Evolutionary conservation across 139 green algal species (phyloP).

Genomic region (Chlamydomonas asymmetrica): DNA sequence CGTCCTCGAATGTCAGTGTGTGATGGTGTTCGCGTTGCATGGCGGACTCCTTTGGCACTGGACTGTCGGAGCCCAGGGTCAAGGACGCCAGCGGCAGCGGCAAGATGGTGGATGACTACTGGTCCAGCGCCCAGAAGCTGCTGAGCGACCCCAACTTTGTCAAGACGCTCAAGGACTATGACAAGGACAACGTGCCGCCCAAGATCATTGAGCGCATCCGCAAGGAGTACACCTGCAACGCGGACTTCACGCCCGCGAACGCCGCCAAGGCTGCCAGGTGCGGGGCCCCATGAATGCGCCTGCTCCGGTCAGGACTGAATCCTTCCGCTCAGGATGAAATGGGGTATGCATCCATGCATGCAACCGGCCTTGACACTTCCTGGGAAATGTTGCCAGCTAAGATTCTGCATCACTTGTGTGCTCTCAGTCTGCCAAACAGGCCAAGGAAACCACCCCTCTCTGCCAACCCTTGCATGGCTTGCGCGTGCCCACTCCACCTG

Average conservation of each 20-base stretch:
- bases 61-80: conserved; percentile 19
- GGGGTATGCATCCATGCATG: no score
- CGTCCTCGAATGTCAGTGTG: no score
- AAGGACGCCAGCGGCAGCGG: conserved; percentile 71
- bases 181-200: conserved; percentile 73
- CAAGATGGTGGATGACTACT: conserved; percentile 78
- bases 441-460: no score
- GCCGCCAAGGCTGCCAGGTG: conserved; percentile 60
- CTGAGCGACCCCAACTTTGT: conserved; percentile 77
- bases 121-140: conserved; percentile 52
- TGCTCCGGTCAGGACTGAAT: no score
- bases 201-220: conserved; percentile 69
- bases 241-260: conserved; percentile 69
- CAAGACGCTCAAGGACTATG: conserved; percentile 71
- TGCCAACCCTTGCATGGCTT: no score
- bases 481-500: no score
- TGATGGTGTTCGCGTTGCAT: no score
- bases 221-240: conserved; percentile 66
- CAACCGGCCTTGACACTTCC: no score
- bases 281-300: not conserved
- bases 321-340: no score
- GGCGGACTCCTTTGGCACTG: not conserved
- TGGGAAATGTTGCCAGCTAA: no score
- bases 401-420: no score
- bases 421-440: no score